Evolutionary conservation across 192 early-diverging fungal species (phyloP).

Genomic region (Podila epigama): DNA sequence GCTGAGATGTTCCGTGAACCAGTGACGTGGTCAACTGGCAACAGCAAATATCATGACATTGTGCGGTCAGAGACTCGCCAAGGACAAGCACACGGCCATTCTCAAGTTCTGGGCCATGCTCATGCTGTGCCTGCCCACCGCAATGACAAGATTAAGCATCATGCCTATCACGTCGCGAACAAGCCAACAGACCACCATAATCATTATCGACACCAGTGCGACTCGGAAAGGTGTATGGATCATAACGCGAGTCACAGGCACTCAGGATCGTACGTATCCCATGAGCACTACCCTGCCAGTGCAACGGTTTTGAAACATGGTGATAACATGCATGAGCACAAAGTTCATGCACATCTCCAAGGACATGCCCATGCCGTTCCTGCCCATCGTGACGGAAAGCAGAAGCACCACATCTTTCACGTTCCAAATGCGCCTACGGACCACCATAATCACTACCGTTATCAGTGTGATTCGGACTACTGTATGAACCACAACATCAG

Average conservation of each 20-base stretch:
- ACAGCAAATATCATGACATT: not conserved
- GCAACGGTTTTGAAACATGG: no score
- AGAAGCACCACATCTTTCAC: not conserved
- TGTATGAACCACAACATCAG: not conserved
- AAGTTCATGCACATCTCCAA: no score
- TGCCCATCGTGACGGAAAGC: not conserved
- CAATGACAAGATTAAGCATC: not conserved
- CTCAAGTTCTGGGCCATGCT: not conserved
- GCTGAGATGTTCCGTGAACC: no score
- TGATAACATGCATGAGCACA: not conserved
- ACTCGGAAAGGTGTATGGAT: not conserved
- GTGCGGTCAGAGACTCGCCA: no score
- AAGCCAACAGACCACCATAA: constrained; percentile 1
- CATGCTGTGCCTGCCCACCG: not conserved
- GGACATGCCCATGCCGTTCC: constrained; percentile 1
- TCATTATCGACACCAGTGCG: constrained; percentile 1
- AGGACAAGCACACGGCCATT: no score
- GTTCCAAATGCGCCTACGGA: not conserved
- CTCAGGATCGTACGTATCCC: no score
- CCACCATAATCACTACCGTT: not conserved
- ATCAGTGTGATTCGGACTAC: not conserved
- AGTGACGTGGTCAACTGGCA: no score
- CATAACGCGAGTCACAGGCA: not conserved
- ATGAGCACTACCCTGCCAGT: no score
- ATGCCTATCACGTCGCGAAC: not conserved